A percentile compares a stretch with the other conserved stretches of the same genome.
Conservation (phyloP, 805 yeast species). For the Starmerella lactis-condensi region DNA sequence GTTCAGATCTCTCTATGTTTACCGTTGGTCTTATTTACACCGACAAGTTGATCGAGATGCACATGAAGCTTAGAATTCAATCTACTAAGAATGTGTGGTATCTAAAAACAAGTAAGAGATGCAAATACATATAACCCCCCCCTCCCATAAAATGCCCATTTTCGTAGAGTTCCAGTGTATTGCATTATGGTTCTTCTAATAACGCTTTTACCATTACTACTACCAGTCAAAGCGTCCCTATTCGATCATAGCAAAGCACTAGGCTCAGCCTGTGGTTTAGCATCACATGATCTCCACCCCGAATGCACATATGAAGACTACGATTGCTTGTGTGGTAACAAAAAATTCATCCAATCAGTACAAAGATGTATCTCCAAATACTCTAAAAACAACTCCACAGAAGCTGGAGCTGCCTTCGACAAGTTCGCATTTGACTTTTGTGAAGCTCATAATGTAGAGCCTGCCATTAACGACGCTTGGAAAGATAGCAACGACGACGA, state of each 20-base stretch:
- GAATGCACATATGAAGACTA: conserved; percentile 15
- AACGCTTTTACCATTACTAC: neutral
- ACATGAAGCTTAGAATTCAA: no score
- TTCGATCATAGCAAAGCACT: conserved; percentile 11
- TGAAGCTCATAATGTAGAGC: conserved; percentile 9
- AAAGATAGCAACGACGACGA: conserved; percentile 3
- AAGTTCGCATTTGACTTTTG: conserved; percentile 18
- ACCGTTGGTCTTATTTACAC: no score
- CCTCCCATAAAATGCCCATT: no score
- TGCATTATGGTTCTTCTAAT: neutral
- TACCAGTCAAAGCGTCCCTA: conserved; percentile 2
- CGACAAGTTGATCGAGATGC: no score
- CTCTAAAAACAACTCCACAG: conserved; percentile 13
- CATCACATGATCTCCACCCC: conserved; percentile 13
- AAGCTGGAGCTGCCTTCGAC: conserved; percentile 21
- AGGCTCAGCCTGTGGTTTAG: conserved; percentile 15
- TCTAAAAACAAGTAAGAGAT: no score
- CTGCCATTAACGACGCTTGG: conserved; percentile 8
- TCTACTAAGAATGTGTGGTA: neutral
- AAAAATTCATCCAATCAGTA: conserved; percentile 19
- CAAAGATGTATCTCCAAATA: conserved; percentile 19
- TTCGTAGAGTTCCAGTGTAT: conserved; percentile 2
- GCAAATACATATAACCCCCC: no score
- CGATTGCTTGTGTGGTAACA: conserved; percentile 19
- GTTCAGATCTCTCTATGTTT: no score